These are phyloP conservation scores for Leishmania martiniquensis DNA, from an alignment of 208 protist genomes.

Conservation along the genomic window DNA sequence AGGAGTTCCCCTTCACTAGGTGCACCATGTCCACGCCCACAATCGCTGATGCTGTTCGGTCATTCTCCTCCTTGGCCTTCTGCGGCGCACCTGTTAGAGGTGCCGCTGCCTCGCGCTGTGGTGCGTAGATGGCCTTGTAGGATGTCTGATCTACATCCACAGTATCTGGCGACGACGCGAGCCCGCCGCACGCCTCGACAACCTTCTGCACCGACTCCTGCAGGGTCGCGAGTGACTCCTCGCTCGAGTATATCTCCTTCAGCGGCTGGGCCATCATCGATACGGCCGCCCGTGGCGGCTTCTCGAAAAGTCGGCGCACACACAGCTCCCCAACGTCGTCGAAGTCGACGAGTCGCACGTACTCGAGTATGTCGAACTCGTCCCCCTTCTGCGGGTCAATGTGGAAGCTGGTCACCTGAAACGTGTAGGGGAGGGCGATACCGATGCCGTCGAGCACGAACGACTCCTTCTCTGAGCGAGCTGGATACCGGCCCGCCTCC, in stretches of 20 bases:
- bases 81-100: slow-evolving; percentile 14
- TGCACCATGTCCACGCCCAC: slow-evolving; percentile 71
- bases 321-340: slow-evolving; percentile 69
- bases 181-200: slow-evolving; percentile 41
- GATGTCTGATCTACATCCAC: slow-evolving; percentile 21
- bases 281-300: slow-evolving; percentile 49
- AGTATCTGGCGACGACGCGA: slow-evolving; percentile 35
- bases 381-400: slow-evolving; percentile 49
- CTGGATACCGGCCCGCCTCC: slow-evolving; percentile 6
- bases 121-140: slow-evolving; percentile 28
- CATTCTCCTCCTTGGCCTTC: slow-evolving; percentile 2
- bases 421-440: slow-evolving; percentile 34
- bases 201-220: slow-evolving; percentile 49
- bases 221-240: slow-evolving; percentile 35
- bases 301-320: slow-evolving; percentile 65
- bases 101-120: not conserved
- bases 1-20: slow-evolving; percentile 44
- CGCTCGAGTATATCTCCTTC: slow-evolving; percentile 43
- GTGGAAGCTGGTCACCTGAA: slow-evolving; percentile 80
- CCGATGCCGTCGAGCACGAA: slow-evolving; percentile 31
- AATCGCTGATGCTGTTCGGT: slow-evolving; percentile 6
- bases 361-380: slow-evolving; percentile 67
- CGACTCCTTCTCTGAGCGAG: slow-evolving; percentile 14
- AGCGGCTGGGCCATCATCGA: slow-evolving; percentile 69
- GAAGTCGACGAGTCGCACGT: slow-evolving; percentile 71